These are phyloP conservation scores for Penicillium sp. DNA, from an alignment of 2,329 filamentous ascomycete genomes.

Conservation along the genomic window DNA sequence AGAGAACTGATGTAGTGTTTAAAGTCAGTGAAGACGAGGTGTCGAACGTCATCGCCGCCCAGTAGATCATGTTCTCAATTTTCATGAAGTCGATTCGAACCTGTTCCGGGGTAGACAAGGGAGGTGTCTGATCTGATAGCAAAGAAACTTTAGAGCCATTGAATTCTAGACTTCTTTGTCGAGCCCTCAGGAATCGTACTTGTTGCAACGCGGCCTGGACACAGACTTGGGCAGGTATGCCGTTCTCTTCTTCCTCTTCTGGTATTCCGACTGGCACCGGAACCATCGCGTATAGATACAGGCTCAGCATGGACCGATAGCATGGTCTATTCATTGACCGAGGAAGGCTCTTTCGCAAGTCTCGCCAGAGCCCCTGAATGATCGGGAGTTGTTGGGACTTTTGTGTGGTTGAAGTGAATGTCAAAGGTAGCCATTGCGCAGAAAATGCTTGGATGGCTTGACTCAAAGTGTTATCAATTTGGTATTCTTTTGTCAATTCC, in stretches of 20 bases:
- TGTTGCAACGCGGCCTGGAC: constrained; percentile 45
- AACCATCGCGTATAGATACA: constrained; percentile 43
- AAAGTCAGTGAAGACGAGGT: constrained; percentile 44
- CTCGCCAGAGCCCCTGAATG: constrained; percentile 34
- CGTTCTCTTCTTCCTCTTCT: constrained; percentile 43
- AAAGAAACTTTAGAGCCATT: constrained; percentile 42
- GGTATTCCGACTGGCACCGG: constrained; percentile 42
- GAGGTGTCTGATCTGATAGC: constrained; percentile 12
- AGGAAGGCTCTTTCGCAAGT: constrained; percentile 40
- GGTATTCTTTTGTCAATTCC: constrained; percentile 12
- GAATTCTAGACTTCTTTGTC: constrained; percentile 42
- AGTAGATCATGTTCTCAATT: constrained; percentile 42
- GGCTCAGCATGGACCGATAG: constrained; percentile 42
- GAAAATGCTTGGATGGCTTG: constrained; percentile 28
- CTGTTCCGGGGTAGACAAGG: constrained; percentile 27
- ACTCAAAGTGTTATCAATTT: constrained; percentile 27
- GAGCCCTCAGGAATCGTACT: constrained; percentile 40
- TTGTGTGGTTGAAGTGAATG: constrained; percentile 1
- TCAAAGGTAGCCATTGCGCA: constrained; percentile 28
- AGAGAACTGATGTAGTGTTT: constrained; percentile 41
- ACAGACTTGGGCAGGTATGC: constrained; percentile 42
- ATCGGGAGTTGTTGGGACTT: constrained; percentile 15
- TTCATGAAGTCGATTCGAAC: constrained; percentile 36
- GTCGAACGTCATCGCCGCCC: constrained; percentile 45
- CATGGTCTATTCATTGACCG: constrained; percentile 43